These are phyloP conservation scores for Saprolegnia parasitica DNA, from an alignment of 352 stramenopile genomes.

Conservation along the genomic window DNA sequence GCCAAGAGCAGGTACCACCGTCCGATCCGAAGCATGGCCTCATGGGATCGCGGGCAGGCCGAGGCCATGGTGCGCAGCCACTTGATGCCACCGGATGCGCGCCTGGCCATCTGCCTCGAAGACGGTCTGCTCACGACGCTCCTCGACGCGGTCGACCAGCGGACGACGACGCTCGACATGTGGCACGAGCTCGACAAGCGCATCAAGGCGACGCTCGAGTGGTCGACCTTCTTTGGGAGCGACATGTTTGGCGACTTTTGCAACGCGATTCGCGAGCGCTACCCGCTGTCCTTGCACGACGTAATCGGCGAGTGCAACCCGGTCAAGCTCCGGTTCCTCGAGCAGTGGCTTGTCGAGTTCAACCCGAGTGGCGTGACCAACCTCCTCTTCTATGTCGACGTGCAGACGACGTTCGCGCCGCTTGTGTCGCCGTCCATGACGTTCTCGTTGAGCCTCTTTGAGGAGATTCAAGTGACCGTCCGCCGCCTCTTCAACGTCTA, in stretches of 20 bases:
- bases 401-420: conserved; percentile 65
- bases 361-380: conserved; percentile 43
- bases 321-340: conserved; percentile 47
- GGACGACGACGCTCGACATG: conserved; percentile 47
- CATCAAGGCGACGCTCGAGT: conserved; percentile 48
- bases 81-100: too few species aligned
- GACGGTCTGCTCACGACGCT: conserved; percentile 36
- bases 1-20: conserved; percentile 16
- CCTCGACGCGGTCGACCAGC: conserved; percentile 31
- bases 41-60: not conserved
- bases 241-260: conserved; percentile 51
- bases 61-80: not conserved
- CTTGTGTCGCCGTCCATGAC: conserved; percentile 38
- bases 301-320: conserved; percentile 49
- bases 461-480: conserved; percentile 62
- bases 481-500: conserved; percentile 63
- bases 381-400: conserved; percentile 66
- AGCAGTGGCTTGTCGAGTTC: conserved; percentile 40
- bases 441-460: conserved; percentile 68
- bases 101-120: not conserved
- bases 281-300: conserved; percentile 57
- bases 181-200: conserved; percentile 55
- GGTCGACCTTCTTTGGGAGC: conserved; percentile 45
- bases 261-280: conserved; percentile 45
- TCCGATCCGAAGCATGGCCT: too few species aligned